Base-by-base conservation (phyloP, 2,329 filamentous ascomycete species). In the Xylaria sp. region DNA sequence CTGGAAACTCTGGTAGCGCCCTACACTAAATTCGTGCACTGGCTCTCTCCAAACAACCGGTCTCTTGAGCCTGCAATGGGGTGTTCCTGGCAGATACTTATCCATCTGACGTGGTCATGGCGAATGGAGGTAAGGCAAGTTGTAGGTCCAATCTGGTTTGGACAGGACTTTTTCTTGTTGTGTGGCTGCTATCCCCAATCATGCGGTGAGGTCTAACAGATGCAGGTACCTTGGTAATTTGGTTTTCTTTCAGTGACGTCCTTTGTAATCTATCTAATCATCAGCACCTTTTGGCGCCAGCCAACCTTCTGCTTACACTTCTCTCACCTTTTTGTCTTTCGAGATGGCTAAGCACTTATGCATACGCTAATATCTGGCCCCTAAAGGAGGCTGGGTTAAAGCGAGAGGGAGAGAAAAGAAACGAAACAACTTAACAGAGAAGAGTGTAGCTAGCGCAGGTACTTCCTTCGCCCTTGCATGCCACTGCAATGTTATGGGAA, bases 381-480 rank as follows among this genome's bases (percentile, higher is more conserved):
- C 39, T n/a, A 60, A 60, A 41, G 50, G 50, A 56, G 61, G 50
- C 48, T 61, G 60, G 48, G 12, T 18, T 39, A 13, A 37, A 58
- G 39, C 41, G 12, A 50, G 37, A 5, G 18, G 1, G 6, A 41
- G 39, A 18, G 39, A 41, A 23, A 52, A 52, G 8, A 59, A 37
- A 39, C 20, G 25, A 55, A 55, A 39, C 48, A 8, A 31, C 37
- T 10, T 2, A 59, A 59, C 41, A 7, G 25, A 46, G 4, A 25
- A 46, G 18, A 46, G 18, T 6, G 41, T 18, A 46, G 18, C 41
- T 18, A 13, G 6, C 7, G 41, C 6, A 20, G 41, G 50, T 52
- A 52, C 50, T 13, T 52, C 28, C n/a, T 18, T 48, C 46, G 18
- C 46, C 46, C 46, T 48, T 23, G 46, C 9, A 18, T 48, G 46